Conservation (phyloP, 208 protist species). For the Trypanosoma theileri region DNA sequence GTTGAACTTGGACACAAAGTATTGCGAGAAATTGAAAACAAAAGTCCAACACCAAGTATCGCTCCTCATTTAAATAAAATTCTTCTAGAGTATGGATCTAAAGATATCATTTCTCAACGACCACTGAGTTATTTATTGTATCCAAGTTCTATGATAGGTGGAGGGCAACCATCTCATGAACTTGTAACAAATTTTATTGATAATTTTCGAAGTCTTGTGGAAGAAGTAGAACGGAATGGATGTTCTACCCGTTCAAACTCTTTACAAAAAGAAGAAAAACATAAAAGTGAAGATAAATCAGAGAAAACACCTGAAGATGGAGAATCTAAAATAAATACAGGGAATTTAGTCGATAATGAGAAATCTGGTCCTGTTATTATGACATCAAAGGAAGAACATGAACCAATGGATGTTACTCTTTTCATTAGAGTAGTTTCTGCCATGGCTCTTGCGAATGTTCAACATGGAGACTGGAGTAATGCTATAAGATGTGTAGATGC, state of each 20-base stretch:
- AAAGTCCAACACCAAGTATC: conserved; percentile 86
- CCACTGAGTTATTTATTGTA: conserved; percentile 87
- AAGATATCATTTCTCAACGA: conserved; percentile 80
- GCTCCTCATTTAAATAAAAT: conserved; percentile 77
- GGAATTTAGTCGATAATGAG: neutral
- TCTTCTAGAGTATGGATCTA: conserved; percentile 64
- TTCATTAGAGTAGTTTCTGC: conserved; percentile 77
- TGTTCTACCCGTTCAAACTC: conserved; percentile 39
- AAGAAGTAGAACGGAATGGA: conserved; percentile 78
- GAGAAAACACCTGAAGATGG: neutral
- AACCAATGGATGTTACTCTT: conserved; percentile 78
- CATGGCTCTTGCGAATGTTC: conserved; percentile 84
- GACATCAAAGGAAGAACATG: conserved; percentile 50
- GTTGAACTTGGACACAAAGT: conserved; percentile 83
- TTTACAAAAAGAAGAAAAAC: neutral
- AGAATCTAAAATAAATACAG: neutral
- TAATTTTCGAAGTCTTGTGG: conserved; percentile 78
- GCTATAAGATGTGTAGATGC: conserved; percentile 76
- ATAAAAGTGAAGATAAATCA: too few relatives aligned
- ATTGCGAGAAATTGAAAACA: conserved; percentile 79
- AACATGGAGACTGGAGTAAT: conserved; percentile 71
- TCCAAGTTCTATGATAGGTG: conserved; percentile 47
- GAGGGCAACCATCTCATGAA: conserved; percentile 66
- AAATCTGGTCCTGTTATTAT: conserved; percentile 48
- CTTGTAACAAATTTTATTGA: conserved; percentile 72